Evolutionary conservation across 345 rosid genomes (phyloP).

Genomic region (Citrus hindsii): DNA sequence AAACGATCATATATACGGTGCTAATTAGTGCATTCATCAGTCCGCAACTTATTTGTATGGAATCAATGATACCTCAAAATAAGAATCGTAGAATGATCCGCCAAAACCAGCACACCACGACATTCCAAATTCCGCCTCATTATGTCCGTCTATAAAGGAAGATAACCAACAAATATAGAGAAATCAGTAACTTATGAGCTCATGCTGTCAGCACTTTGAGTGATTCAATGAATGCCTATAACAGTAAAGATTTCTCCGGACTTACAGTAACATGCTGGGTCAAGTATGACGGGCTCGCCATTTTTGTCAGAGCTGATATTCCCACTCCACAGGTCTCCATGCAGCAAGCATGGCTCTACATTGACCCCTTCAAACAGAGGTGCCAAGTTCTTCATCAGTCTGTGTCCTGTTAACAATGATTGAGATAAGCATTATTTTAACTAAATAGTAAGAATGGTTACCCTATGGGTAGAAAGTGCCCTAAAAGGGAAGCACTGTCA

Average conservation of each 20-base stretch:
- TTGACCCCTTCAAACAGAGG: conserved; percentile 63
- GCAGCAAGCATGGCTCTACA: conserved; percentile 83
- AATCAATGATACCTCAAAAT: conserved; percentile 57
- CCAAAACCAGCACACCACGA: conserved; percentile 97
- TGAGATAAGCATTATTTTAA: background rate
- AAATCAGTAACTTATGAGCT: background rate
- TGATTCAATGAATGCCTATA: background rate
- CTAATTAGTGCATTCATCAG: background rate
- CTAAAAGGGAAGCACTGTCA: background rate
- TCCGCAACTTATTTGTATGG: background rate
- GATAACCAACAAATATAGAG: background rate
- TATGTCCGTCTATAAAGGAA: conserved; percentile 67
- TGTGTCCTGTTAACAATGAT: conserved; percentile 48
- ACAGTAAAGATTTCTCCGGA: background rate
- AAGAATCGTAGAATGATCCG: conserved; percentile 72
- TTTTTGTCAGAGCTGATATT: conserved; percentile 75
- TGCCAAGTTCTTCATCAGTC: conserved; percentile 65
- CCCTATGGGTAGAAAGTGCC: background rate
- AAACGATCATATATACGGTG: background rate
- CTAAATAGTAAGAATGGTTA: background rate
- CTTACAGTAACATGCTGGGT: conserved; percentile 96
- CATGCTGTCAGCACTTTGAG: background rate
- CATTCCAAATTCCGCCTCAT: conserved; percentile 95
- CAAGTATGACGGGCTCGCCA: conserved; percentile 86
- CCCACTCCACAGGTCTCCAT: conserved; percentile 99